Conservation (phyloP, 495 filamentous ascomycete genomes). For the Podospora tetraspora region DNA sequence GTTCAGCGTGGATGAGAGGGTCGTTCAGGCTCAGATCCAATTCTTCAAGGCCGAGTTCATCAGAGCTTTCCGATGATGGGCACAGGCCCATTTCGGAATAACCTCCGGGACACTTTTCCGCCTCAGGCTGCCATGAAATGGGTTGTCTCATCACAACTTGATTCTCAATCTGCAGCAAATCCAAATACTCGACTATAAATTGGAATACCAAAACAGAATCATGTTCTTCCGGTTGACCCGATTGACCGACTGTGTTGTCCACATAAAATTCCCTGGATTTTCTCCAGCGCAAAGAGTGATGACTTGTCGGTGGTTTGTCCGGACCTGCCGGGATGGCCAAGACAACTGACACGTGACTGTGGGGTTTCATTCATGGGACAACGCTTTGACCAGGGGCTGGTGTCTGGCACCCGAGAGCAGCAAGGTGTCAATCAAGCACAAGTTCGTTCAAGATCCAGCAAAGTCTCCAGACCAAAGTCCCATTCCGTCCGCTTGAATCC, state of each 20-base stretch:
- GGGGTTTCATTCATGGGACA: background rate
- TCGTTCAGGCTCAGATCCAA: background rate
- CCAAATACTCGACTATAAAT: background rate
- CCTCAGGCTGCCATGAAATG: background rate
- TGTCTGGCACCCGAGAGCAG: conserved; percentile 15
- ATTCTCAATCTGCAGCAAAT: background rate
- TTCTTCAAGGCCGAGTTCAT: background rate
- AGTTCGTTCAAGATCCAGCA: background rate
- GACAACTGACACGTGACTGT: background rate
- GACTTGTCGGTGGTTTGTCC: background rate
- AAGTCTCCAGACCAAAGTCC: background rate
- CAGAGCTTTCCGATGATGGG: background rate
- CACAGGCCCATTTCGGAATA: background rate
- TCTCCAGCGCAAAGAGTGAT: background rate
- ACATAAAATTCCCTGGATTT: background rate
- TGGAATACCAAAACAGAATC: background rate
- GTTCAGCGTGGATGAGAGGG: background rate
- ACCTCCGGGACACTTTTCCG: background rate
- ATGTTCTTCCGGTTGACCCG: background rate
- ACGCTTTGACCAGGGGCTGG: conserved; percentile 7
- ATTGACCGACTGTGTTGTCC: background rate
- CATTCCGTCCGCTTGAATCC: background rate
- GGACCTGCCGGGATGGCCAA: background rate
- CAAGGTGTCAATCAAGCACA: conserved; percentile 22
- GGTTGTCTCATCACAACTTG: background rate